Evolutionary conservation across 2,329 filamentous ascomycete species (phyloP), one percentile per base, ranked within the genome.

Genomic region (Rhexocercosporidium sp.): DNA sequence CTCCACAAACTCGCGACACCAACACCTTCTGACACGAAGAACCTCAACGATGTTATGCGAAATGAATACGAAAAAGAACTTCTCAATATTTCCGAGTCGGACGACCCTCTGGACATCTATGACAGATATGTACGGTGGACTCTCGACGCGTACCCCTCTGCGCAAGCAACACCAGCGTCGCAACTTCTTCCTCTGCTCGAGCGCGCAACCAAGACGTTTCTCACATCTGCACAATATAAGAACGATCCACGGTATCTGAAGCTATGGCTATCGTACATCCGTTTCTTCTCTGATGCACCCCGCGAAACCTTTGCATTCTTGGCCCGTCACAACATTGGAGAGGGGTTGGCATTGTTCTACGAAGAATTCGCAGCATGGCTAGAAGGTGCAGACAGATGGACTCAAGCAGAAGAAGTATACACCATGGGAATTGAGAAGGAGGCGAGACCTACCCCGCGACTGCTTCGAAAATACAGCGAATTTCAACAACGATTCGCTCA

Each of bases 91-190:
- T 87, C 88, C 70, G 96, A 99, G 78, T 93, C 92, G 0, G 96
- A 99, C 77, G 96, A 99, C 76, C 96, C 96, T 0, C 88, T 99
- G 57, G 96, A 98, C 75, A 87, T 97, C 69, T 99, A 93, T 82
- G 95, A 98, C 78, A 90, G 96, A 78, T 99, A 99, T 78, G 93
- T 98, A 66, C 93, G 93, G 80, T 99, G 96, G 96, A 97, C 94
- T 0, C 83, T 98, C 31, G 93, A 97, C 79, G 92, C 95, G 62
- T 99, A 98, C 78, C 95, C 96, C 1, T 95, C 94, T 0, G 92
- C 95, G 27, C 94, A 97, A 81, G 93, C 94, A 63, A 97, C 94
- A 34, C 86, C 93, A 1, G 89, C 96, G 75, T 97, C 95, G n/a
- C 93, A 96, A 75, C 87, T 99, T 16, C 89, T 96, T 68, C 90